Evolutionary conservation across 768 basidiomycete species (phyloP).

Genomic region (Rhizopogon roseolus): DNA sequence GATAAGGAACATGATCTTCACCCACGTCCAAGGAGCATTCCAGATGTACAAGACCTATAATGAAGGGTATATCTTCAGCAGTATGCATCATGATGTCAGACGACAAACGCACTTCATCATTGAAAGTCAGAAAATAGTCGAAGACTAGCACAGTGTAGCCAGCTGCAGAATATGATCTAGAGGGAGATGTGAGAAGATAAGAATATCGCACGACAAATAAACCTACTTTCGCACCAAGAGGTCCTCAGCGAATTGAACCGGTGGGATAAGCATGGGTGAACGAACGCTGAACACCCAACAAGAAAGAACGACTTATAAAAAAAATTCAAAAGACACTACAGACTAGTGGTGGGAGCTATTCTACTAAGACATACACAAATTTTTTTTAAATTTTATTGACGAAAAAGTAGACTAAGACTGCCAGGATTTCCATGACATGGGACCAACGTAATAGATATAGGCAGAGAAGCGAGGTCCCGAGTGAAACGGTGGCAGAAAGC

Average conservation of each 20-base stretch:
- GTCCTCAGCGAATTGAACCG: background rate
- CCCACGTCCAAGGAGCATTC: constrained; percentile 7
- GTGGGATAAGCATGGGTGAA: background rate
- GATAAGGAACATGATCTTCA: constrained; percentile 14
- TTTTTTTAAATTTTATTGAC: too few species aligned
- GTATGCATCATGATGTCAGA: constrained; percentile 7
- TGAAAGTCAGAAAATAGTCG: constrained; percentile 22
- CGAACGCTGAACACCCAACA: background rate
- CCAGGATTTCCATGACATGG: background rate
- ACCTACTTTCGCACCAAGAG: background rate
- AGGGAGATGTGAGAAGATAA: background rate
- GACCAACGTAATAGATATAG: background rate
- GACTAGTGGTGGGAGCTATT: too few species aligned
- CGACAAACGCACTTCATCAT: constrained; percentile 16
- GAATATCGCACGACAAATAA: background rate
- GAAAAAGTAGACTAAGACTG: too few species aligned
- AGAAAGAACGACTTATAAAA: background rate
- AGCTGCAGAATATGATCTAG: constrained; percentile 9
- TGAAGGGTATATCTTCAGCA: constrained; percentile 7
- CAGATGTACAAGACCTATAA: constrained; percentile 7
- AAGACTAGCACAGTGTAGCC: constrained; percentile 19
- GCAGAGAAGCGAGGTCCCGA: background rate
- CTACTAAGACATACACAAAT: too few species aligned
- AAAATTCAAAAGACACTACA: background rate
- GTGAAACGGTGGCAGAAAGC: background rate